Conservation (phyloP, 306 rosid genomes). For the Cicer arietinum region DNA sequence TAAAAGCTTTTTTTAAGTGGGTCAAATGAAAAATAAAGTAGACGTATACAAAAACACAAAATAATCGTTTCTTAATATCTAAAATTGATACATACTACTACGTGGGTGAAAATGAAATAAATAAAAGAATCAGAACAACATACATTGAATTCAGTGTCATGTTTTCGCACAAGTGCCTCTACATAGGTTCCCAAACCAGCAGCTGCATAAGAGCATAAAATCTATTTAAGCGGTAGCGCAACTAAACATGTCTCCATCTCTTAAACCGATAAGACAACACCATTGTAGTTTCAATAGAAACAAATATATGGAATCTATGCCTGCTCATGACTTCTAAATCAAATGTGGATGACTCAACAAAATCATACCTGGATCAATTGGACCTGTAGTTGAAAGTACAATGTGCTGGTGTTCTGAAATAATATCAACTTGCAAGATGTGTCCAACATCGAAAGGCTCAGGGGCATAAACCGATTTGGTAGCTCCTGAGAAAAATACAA, state of each 20-base stretch:
- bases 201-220: slow-evolving; percentile 66
- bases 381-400: slow-evolving; percentile 72
- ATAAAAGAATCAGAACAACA: slow-evolving; percentile 46
- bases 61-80: slow-evolving; percentile 9
- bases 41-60: slow-evolving; percentile 5
- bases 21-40: background rate
- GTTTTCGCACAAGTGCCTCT: slow-evolving; percentile 94
- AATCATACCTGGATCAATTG: slow-evolving; percentile 84
- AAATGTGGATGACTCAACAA: slow-evolving; percentile 31
- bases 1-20: background rate
- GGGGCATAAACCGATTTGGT: slow-evolving; percentile 89
- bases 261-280: slow-evolving; percentile 10
- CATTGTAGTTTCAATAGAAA: slow-evolving; percentile 16
- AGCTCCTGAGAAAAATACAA: slow-evolving; percentile 71
- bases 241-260: slow-evolving; percentile 22
- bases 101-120: slow-evolving; percentile 8
- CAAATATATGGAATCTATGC: slow-evolving; percentile 26
- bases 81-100: background rate
- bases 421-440: slow-evolving; percentile 75
- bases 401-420: slow-evolving; percentile 58
- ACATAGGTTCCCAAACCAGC: slow-evolving; percentile 98
- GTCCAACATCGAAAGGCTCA: slow-evolving; percentile 93
- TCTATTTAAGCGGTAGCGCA: slow-evolving; percentile 29
- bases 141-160: slow-evolving; percentile 92
- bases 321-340: slow-evolving; percentile 27